Evolutionary conservation across 768 basidiomycete species (phyloP).

Genomic region (Mycena rebaudengoi): DNA sequence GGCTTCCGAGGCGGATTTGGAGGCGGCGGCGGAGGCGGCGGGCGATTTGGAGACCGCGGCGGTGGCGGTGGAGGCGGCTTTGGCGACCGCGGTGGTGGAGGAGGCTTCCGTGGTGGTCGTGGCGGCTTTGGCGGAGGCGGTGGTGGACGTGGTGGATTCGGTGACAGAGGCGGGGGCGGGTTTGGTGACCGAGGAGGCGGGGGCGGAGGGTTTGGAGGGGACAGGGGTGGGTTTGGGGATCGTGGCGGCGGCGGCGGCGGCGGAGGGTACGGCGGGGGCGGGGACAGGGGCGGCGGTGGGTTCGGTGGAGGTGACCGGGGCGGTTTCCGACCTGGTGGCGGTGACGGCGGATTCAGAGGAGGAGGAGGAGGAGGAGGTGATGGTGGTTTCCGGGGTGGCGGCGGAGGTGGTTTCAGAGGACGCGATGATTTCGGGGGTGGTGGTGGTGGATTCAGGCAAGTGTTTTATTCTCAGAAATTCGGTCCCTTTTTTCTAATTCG

Average conservation of each 20-base stretch:
- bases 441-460: slow-evolving; percentile 62
- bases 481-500: slow-evolving; percentile 22
- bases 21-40: slow-evolving; percentile 55
- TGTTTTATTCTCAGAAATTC: background rate
- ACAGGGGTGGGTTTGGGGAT: slow-evolving; percentile 41
- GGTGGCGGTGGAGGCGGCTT: slow-evolving; percentile 55
- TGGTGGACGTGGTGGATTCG: slow-evolving; percentile 23
- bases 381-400: slow-evolving; percentile 51
- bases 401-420: slow-evolving; percentile 46
- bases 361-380: slow-evolving; percentile 34
- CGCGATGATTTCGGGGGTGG: slow-evolving; percentile 50
- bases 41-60: slow-evolving; percentile 49
- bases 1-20: slow-evolving; percentile 50
- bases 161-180: slow-evolving; percentile 42
- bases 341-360: slow-evolving; percentile 22
- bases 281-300: background rate
- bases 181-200: slow-evolving; percentile 53
- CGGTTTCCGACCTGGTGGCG: slow-evolving; percentile 45
- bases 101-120: slow-evolving; percentile 50
- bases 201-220: slow-evolving; percentile 56
- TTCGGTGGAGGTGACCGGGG: slow-evolving; percentile 30
- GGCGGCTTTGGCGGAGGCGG: slow-evolving; percentile 49
- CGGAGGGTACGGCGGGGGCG: slow-evolving; percentile 46
- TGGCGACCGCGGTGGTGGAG: slow-evolving; percentile 45
- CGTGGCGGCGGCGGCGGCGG: slow-evolving; percentile 44